Base-by-base conservation (phyloP, 2,329 filamentous ascomycete genomes). In the Colletotrichum tamarilloi region DNA sequence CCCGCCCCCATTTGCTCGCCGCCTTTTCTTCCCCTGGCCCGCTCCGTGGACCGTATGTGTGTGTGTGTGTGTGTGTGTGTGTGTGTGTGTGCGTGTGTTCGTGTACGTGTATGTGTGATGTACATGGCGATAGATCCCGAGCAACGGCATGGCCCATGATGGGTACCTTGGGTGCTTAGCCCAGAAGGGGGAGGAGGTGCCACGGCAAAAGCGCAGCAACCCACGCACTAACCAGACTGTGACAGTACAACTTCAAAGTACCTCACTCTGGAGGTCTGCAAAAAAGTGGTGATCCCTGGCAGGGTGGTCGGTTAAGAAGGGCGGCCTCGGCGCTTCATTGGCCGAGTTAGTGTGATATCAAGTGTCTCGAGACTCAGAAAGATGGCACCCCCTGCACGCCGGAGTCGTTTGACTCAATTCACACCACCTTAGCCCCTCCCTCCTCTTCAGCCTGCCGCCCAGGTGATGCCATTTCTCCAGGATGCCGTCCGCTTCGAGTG, bases 381-480 rank as follows among this genome's bases (percentile, higher is more conserved):
- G 9, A 12, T 9, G 26, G 53, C 24, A 53, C 19, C 28, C 68
- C 72, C 68, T 74, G 68, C 58, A 57, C 67, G 68, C 62, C 42
- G 24, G 42, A 32, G 70, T 65, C 57, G 26, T 59, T 73, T 60
- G 60, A 65, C 53, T 73, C 32, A 55, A 64, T 60, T 64, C 70
- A 73, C 70, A 73, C 67, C 70, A 72, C 67, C 42, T 4, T 42
- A 28, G n/a, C 28, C n/a, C 67, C 35, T 22, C 38, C 22, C 38
- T 38, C 67, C 56, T 65, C 49, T 71, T 49, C 60, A 57, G 32
- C 67, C 62, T 71, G 64, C 62, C 62, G 62, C 56, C 52, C 73
- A 75, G 71, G 67, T 75, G 73, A 75, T 75, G 73, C 70, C 66
- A 64, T 67, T 67, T 70, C 70, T 69, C 68, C 68, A 71, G 59